phyloP scores from a whole-genome alignment of 805 yeast species.

The Henningerozyma blattae region DNA sequence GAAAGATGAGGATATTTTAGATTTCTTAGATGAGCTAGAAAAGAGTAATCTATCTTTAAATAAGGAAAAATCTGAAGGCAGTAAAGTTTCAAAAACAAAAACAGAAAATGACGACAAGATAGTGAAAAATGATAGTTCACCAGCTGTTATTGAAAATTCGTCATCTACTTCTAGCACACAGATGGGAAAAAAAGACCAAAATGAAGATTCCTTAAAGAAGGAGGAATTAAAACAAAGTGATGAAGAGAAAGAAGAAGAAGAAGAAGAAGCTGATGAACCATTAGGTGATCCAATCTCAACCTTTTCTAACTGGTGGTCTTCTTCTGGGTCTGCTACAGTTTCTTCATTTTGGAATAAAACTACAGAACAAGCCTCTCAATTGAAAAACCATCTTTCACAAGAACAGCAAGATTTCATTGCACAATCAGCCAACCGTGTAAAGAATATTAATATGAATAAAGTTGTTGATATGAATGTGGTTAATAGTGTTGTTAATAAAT shows the following conservation, averaged over 20 bases:
- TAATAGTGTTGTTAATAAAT: slow-evolving; percentile 15
- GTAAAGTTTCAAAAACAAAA: background rate
- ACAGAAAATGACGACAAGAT: slow-evolving; percentile 5
- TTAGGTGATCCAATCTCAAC: slow-evolving; percentile 51
- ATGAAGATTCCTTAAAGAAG: slow-evolving; percentile 2
- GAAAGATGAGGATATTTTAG: slow-evolving; percentile 28
- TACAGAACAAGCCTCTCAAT: slow-evolving; percentile 32
- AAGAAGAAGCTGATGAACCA: slow-evolving; percentile 13
- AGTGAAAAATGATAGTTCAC: slow-evolving; percentile 9
- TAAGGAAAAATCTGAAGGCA: slow-evolving; percentile 6
- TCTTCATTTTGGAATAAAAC: slow-evolving; percentile 57
- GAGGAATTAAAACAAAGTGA: slow-evolving; percentile 12
- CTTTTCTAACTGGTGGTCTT: slow-evolving; percentile 64
- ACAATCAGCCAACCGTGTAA: background rate
- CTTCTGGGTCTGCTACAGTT: slow-evolving; percentile 54
- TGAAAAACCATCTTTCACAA: slow-evolving; percentile 25
- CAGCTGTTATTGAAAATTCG: slow-evolving; percentile 3
- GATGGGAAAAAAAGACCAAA: slow-evolving; percentile 1
- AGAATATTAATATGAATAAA: slow-evolving; percentile 9
- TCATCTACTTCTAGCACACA: too few relatives aligned
- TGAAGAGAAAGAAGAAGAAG: slow-evolving; percentile 12
- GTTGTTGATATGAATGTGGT: slow-evolving; percentile 6
- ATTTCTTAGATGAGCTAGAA: slow-evolving; percentile 54
- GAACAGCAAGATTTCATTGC: slow-evolving; percentile 17
- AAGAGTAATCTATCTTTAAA: slow-evolving; percentile 37